These are phyloP conservation scores for Blastocystis sp. DNA, from an alignment of 352 stramenopile species.

Conservation along the genomic window DNA sequence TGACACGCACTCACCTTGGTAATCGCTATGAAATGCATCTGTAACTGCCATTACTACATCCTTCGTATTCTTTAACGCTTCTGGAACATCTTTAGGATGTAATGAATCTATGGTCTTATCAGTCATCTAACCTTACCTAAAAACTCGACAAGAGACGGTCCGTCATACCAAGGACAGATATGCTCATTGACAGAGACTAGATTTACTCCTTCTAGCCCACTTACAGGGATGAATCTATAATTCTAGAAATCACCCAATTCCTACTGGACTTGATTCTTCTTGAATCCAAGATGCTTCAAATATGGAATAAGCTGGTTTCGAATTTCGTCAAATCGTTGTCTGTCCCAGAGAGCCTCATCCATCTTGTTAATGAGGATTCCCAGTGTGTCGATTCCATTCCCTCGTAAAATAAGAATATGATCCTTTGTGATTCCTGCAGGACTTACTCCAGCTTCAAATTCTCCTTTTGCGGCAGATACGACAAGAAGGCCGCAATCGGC, in stretches of 20 bases:
- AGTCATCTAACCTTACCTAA: conserved; percentile 71
- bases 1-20: conserved; percentile 32
- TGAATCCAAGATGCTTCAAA: not conserved
- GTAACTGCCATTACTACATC: conserved; percentile 63
- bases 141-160: conserved; percentile 78
- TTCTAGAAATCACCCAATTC: not conserved
- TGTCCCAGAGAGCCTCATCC: conserved; percentile 78
- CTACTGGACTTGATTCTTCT: conserved; percentile 60
- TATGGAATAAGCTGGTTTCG: not conserved
- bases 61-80: not conserved
- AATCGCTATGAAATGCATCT: not conserved
- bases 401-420: conserved; percentile 88
- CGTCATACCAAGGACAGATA: conserved; percentile 78
- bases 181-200: conserved; percentile 74
- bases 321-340: conserved; percentile 74
- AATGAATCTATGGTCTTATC: not conserved
- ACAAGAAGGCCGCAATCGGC: conserved; percentile 88
- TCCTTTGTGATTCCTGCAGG: conserved; percentile 93
- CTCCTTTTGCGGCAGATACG: conserved; percentile 85
- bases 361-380: conserved; percentile 97
- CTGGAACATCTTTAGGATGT: not conserved
- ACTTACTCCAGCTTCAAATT: conserved; percentile 91
- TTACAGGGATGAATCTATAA: conserved; percentile 80
- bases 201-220: conserved; percentile 81
- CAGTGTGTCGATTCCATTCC: conserved; percentile 87